Evolutionary conservation across 768 basidiomycete genomes (phyloP).

Genomic region (Pleurotus giganteus): DNA sequence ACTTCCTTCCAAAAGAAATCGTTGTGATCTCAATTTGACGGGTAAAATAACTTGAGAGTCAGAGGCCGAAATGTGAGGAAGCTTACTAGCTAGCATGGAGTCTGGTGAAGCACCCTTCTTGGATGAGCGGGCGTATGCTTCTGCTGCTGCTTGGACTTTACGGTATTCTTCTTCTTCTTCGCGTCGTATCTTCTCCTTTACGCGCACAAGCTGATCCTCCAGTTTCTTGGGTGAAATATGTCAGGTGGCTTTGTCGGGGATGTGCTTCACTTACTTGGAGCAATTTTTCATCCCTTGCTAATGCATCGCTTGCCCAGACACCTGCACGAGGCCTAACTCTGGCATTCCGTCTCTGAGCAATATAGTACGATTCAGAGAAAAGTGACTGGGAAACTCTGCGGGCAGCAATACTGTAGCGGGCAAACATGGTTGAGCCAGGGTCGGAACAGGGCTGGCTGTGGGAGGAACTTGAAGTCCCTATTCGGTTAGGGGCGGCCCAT

Average conservation of each 20-base stretch:
- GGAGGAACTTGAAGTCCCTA: too few species aligned
- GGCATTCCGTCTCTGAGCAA: neutral
- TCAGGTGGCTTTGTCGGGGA: neutral
- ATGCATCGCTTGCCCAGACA: constrained; percentile 10
- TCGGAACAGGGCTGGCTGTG: too few species aligned
- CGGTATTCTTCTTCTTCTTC: constrained; percentile 23
- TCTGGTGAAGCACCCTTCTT: neutral
- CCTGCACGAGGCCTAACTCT: constrained; percentile 1
- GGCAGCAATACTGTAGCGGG: neutral
- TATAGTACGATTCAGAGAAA: neutral
- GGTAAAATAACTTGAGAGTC: neutral
- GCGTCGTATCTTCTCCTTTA: constrained; percentile 21
- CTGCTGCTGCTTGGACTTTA: constrained; percentile 17
- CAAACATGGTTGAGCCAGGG: neutral
- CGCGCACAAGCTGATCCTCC: constrained; percentile 25
- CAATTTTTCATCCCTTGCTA: constrained; percentile 24
- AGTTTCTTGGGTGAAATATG: constrained; percentile 20
- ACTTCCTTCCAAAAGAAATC: constrained; percentile 9
- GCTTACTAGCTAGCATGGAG: constrained; percentile 7
- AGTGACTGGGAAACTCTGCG: neutral
- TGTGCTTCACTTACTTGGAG: constrained; percentile 18
- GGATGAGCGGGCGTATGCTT: constrained; percentile 6
- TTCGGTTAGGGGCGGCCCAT: too few species aligned
- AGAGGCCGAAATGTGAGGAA: neutral
- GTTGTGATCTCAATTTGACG: neutral